A percentile compares a stretch with the other conserved stretches of the same genome.
phyloP scores from a whole-genome alignment of 2,329 filamentous ascomycete species.

The Pyrenochaeta sp. region DNA sequence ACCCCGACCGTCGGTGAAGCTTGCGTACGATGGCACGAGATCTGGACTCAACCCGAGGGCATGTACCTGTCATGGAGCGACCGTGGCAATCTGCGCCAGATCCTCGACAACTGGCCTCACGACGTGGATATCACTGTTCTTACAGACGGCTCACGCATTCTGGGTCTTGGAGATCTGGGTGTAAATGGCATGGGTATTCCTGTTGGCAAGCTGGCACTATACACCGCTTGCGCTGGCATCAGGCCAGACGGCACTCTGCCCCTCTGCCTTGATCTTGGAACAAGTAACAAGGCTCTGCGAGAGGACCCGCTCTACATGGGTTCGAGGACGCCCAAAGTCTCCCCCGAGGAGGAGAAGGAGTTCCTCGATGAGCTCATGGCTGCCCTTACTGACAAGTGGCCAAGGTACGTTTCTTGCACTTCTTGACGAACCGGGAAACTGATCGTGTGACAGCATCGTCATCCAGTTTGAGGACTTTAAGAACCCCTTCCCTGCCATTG shows the following conservation, averaged over 20 bases:
- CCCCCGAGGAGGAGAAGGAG: constrained; percentile 79
- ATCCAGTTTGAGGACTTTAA: constrained; percentile 99
- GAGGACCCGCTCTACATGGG: constrained; percentile 93
- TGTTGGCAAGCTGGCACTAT: constrained; percentile 93
- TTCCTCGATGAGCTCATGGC: constrained; percentile 99
- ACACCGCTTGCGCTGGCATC: constrained; percentile 95
- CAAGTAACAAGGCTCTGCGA: constrained; percentile 68
- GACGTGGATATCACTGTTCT: constrained; percentile 96
- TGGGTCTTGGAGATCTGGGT: constrained; percentile 92
- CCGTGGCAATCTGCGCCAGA: constrained; percentile 85
- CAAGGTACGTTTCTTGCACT: constrained; percentile 60
- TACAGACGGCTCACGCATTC: constrained; percentile 92
- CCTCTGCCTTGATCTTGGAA: constrained; percentile 69
- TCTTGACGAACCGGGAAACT: constrained; percentile 30
- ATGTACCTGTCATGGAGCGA: constrained; percentile 97
- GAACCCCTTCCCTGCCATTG: constrained; percentile 92
- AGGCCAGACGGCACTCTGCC: constrained; percentile 75
- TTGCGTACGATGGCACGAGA: constrained; percentile 93
- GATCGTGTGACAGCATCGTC: constrained; percentile 63
- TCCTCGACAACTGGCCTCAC: constrained; percentile 93
- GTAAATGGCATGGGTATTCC: constrained; percentile 98
- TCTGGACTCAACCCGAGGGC: constrained; percentile 93
- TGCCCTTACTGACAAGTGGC: constrained; percentile 80
- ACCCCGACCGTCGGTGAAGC: constrained; percentile 94
- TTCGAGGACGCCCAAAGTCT: constrained; percentile 81